Evolutionary conservation across 1,284 basidiomycete genomes (phyloP).

Genomic region (Pseudozyma thailandica): DNA sequence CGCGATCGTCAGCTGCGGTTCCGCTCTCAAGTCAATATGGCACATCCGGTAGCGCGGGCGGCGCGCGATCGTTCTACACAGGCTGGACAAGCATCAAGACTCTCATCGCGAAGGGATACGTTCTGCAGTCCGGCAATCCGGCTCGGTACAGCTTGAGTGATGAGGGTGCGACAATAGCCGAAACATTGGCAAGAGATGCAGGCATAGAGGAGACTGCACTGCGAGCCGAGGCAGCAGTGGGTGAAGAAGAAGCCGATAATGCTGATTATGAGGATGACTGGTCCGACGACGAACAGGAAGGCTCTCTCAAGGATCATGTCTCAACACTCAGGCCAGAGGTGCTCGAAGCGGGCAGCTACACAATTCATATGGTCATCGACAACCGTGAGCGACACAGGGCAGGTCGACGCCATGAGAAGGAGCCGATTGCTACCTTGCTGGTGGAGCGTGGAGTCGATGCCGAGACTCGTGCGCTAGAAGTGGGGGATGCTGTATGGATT

Average conservation of each 20-base stretch:
- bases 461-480: conserved; percentile 71
- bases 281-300: conserved; percentile 28
- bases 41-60: conserved; percentile 14
- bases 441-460: conserved; percentile 68
- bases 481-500: conserved; percentile 74
- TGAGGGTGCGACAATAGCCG: conserved; percentile 57
- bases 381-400: conserved; percentile 70
- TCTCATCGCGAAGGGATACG: conserved; percentile 64
- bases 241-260: not conserved
- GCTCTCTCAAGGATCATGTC: conserved; percentile 6
- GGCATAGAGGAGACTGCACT: conserved; percentile 11
- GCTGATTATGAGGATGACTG: conserved; percentile 17
- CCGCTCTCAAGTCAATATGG: conserved; percentile 29
- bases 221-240: not conserved
- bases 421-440: conserved; percentile 48
- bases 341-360: conserved; percentile 71
- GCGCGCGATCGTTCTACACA: conserved; percentile 52
- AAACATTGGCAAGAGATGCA: conserved; percentile 38
- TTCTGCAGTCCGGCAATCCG: conserved; percentile 63
- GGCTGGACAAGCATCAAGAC: conserved; percentile 67
- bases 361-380: conserved; percentile 72
- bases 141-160: conserved; percentile 60
- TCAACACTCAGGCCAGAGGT: conserved; percentile 64
- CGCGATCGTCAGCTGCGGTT: conserved; percentile 34
- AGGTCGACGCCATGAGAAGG: conserved; percentile 26